Evolutionary conservation across 306 rosid genomes (phyloP).

Genomic region (Acacia confusa): DNA sequence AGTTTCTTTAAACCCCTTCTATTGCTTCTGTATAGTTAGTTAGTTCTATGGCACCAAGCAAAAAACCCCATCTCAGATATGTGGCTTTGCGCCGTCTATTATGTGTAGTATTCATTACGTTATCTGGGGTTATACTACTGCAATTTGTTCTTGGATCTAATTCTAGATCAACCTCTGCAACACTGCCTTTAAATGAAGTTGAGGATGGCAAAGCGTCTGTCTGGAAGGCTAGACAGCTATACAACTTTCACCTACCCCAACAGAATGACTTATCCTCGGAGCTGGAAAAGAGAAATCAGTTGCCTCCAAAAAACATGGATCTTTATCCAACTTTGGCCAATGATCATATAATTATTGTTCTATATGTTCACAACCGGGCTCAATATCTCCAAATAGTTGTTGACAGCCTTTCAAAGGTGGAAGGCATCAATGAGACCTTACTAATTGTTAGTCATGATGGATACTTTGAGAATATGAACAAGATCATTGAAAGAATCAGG

Average conservation of each 20-base stretch:
- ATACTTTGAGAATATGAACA: conserved; percentile 77
- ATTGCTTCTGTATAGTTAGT: conserved; percentile 18
- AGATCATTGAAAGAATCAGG: conserved; percentile 61
- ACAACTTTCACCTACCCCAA: conserved; percentile 62
- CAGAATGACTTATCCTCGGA: conserved; percentile 64
- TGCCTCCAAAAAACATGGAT: conserved; percentile 84
- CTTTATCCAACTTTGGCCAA: conserved; percentile 65
- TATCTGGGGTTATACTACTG: conserved; percentile 65
- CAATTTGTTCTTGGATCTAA: conserved; percentile 55
- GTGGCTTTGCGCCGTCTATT: conserved; percentile 67
- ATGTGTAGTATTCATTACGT: conserved; percentile 50
- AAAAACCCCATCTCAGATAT: conserved; percentile 61
- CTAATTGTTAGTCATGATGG: conserved; percentile 96
- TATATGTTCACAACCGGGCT: conserved; percentile 92
- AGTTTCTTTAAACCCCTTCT: conserved; percentile 25
- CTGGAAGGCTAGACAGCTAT: conserved; percentile 25
- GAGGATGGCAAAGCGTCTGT: conserved; percentile 38
- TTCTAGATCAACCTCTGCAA: conserved; percentile 32
- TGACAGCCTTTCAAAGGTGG: conserved; percentile 75
- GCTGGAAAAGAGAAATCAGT: conserved; percentile 59
- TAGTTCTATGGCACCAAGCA: conserved; percentile 51
- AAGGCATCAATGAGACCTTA: conserved; percentile 82
- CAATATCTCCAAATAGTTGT: conserved; percentile 75
- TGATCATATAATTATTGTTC: conserved; percentile 68
- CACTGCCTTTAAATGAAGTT: conserved; percentile 33